A percentile compares a stretch with the other conserved stretches of the same genome.
Conservation (phyloP, 2,329 filamentous ascomycete species). For the Aspergillus costaricaensis region DNA sequence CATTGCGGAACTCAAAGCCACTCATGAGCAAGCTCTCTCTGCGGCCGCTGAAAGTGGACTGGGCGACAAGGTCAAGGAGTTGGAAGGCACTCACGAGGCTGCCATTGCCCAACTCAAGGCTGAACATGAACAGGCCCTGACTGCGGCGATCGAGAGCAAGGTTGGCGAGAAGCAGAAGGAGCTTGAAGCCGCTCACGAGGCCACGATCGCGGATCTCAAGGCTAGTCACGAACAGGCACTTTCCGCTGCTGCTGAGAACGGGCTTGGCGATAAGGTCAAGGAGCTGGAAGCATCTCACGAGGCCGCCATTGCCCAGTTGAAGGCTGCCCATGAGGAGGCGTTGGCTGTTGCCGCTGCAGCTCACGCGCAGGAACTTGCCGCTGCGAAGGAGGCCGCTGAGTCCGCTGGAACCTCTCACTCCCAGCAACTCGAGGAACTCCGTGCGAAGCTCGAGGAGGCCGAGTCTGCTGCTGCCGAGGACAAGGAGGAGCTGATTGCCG, state of each 20-base stretch:
- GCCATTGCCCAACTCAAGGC: constrained; percentile 32
- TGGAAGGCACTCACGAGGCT: not conserved
- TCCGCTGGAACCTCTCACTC: constrained; percentile 32
- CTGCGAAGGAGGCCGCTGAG: constrained; percentile 35
- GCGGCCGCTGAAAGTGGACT: constrained; percentile 13
- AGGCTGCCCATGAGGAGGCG: constrained; percentile 21
- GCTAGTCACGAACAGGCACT: constrained; percentile 21
- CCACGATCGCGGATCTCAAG: constrained; percentile 27
- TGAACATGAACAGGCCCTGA: constrained; percentile 30
- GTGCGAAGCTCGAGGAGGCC: constrained; percentile 35
- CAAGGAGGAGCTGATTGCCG: constrained; percentile 32
- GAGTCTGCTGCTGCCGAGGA: constrained; percentile 31
- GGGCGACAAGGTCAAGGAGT: constrained; percentile 36
- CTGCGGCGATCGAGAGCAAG: constrained; percentile 25
- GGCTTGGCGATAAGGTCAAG: constrained; percentile 28
- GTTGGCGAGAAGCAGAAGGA: constrained; percentile 30
- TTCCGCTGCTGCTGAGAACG: constrained; percentile 26
- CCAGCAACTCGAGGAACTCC: constrained; percentile 38
- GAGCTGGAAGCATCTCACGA: constrained; percentile 34
- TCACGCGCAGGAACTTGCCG: constrained; percentile 38
- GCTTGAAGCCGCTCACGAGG: constrained; percentile 32
- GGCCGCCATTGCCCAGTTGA: constrained; percentile 28
- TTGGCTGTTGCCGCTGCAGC: constrained; percentile 28
- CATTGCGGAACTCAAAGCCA: not conserved
- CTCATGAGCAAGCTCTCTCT: not conserved